phyloP scores from a whole-genome alignment of 2,329 filamentous ascomycete species.

The Aspergillus sp. region DNA sequence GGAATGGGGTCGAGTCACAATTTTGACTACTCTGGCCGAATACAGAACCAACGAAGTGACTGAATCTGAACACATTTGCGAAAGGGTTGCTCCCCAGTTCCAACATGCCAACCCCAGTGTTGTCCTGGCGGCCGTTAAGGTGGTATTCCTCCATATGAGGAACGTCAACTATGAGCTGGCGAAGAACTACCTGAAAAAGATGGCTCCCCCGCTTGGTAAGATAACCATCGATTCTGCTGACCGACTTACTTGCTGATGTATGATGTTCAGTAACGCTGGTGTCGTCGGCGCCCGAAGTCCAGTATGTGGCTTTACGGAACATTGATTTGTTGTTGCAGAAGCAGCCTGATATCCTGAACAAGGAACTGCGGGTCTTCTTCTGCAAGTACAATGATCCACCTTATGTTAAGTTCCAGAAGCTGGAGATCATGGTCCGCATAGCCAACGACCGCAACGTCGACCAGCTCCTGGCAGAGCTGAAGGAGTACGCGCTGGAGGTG shows the following conservation, averaged over 20 bases:
- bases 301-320: slow-evolving; percentile 94
- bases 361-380: slow-evolving; percentile 97
- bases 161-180: slow-evolving; percentile 75
- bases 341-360: slow-evolving; percentile 93
- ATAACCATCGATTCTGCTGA: slow-evolving; percentile 7
- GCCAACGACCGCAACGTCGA: slow-evolving; percentile 96
- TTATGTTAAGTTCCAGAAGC: slow-evolving; percentile 95
- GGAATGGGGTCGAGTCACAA: slow-evolving; percentile 95
- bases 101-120: slow-evolving; percentile 98
- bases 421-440: slow-evolving; percentile 99
- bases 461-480: slow-evolving; percentile 88
- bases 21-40: slow-evolving; percentile 83
- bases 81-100: slow-evolving; percentile 93
- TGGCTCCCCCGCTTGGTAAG: slow-evolving; percentile 90
- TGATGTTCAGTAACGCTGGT: slow-evolving; percentile 78
- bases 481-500: slow-evolving; percentile 96
- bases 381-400: slow-evolving; percentile 99
- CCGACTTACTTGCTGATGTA: slow-evolving; percentile 25
- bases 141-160: slow-evolving; percentile 95
- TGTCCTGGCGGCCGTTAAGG: slow-evolving; percentile 95
- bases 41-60: slow-evolving; percentile 87
- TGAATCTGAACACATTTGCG: slow-evolving; percentile 97
- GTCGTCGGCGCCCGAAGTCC: slow-evolving; percentile 92
- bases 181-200: slow-evolving; percentile 92
- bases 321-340: slow-evolving; percentile 95